phyloP scores from a whole-genome alignment of 2,329 filamentous ascomycete species.

The Amylocarpus encephaloides region DNA sequence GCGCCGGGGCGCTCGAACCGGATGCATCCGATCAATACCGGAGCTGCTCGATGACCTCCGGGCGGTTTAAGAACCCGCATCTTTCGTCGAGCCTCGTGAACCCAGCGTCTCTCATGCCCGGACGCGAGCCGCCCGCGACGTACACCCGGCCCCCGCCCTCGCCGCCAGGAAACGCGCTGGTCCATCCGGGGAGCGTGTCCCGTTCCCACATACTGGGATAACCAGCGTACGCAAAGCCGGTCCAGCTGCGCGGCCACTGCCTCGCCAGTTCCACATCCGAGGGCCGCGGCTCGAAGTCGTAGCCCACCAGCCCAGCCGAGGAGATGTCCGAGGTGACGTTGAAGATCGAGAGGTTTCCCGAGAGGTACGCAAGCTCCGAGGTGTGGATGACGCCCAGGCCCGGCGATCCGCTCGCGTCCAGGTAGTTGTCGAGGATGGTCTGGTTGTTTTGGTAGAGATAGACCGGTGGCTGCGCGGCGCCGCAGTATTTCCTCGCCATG shows the following conservation, averaged over 20 bases:
- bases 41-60: constrained; percentile 37
- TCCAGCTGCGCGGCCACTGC: constrained; percentile 42
- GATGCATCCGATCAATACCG: constrained; percentile 16
- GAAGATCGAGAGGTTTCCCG: constrained; percentile 41
- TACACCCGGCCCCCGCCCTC: constrained; percentile 32
- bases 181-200: constrained; percentile 38
- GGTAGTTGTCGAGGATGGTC: constrained; percentile 42
- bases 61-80: constrained; percentile 49
- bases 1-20: too few species aligned
- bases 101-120: constrained; percentile 36
- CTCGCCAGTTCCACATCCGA: constrained; percentile 37
- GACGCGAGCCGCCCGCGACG: constrained; percentile 39
- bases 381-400: constrained; percentile 45
- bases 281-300: constrained; percentile 32
- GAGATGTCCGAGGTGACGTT: constrained; percentile 29
- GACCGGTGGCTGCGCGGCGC: constrained; percentile 33
- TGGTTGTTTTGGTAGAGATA: constrained; percentile 49
- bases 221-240: constrained; percentile 39
- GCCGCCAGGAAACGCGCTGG: constrained; percentile 31
- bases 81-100: constrained; percentile 40
- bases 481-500: constrained; percentile 29
- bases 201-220: constrained; percentile 29
- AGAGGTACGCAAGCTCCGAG: constrained; percentile 48
- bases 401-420: constrained; percentile 32
- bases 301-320: not conserved